These are phyloP conservation scores for Sutorius eximius DNA, from an alignment of 1,284 basidiomycete genomes.

Conservation along the genomic window DNA sequence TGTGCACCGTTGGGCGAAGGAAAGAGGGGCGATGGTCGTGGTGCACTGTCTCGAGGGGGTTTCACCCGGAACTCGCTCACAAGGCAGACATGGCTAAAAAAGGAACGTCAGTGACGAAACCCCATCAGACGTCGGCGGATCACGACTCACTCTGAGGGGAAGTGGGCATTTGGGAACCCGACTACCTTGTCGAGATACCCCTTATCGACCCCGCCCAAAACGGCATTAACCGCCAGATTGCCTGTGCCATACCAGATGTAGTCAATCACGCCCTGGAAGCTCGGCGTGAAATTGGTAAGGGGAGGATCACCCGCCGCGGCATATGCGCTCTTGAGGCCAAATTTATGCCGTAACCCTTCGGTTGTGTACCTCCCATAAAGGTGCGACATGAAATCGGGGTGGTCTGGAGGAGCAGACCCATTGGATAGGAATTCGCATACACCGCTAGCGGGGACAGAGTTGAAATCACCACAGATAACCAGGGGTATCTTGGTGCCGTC, in stretches of 20 bases:
- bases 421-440: slow-evolving; percentile 90
- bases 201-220: slow-evolving; percentile 88
- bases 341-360: slow-evolving; percentile 81
- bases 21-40: slow-evolving; percentile 37
- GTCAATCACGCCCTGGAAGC: slow-evolving; percentile 84
- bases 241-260: slow-evolving; percentile 91
- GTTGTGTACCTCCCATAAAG: slow-evolving; percentile 91
- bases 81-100: slow-evolving; percentile 62
- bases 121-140: slow-evolving; percentile 10
- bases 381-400: slow-evolving; percentile 93
- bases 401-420: slow-evolving; percentile 71
- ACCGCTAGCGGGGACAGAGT: slow-evolving; percentile 84
- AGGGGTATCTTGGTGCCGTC: slow-evolving; percentile 89
- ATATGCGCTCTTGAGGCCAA: slow-evolving; percentile 87
- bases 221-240: slow-evolving; percentile 80
- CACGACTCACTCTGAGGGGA: slow-evolving; percentile 86
- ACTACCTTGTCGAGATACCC: slow-evolving; percentile 88
- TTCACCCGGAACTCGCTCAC: slow-evolving; percentile 74
- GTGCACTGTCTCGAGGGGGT: slow-evolving; percentile 51
- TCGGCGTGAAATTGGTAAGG: slow-evolving; percentile 91
- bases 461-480: slow-evolving; percentile 94
- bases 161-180: slow-evolving; percentile 96
- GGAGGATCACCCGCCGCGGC: slow-evolving; percentile 64
- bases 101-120: slow-evolving; percentile 11
- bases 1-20: slow-evolving; percentile 24